Evolutionary conservation across 140 eudicot genomes (phyloP).

Genomic region (Erigeron philadelphicus): DNA sequence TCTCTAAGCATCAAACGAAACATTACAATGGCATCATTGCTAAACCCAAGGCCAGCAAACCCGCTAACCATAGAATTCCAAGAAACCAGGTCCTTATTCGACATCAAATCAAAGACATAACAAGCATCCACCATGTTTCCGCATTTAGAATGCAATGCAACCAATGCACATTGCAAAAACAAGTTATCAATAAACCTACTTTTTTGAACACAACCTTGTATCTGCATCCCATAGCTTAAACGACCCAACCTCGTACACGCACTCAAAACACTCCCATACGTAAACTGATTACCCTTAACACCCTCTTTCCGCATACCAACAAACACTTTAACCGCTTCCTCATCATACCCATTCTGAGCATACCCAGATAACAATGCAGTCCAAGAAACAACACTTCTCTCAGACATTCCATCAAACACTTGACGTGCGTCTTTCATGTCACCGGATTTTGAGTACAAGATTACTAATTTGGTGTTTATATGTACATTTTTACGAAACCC

Average conservation of each 20-base stretch:
- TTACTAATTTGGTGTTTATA: constrained; percentile 46
- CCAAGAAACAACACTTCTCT: constrained; percentile 64
- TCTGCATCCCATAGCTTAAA: constrained; percentile 41
- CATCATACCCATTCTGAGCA: constrained; percentile 35
- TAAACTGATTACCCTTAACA: constrained; percentile 56
- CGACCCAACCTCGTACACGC: constrained; percentile 41
- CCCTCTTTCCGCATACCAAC: constrained; percentile 43
- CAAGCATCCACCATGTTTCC: constrained; percentile 62
- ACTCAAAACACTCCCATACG: constrained; percentile 54
- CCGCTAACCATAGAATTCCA: constrained; percentile 78
- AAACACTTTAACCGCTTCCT: constrained; percentile 50
- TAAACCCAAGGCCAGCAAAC: constrained; percentile 41
- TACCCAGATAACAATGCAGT: constrained; percentile 69
- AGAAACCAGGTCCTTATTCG: constrained; percentile 52
- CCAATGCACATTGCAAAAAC: constrained; percentile 68
- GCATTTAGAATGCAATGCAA: constrained; percentile 60
- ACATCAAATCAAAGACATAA: constrained; percentile 42
- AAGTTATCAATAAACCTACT: constrained; percentile 38
- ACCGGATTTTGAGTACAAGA: constrained; percentile 41
- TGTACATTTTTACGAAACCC: constrained; percentile 36
- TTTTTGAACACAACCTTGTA: constrained; percentile 59
- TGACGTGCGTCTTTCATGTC: constrained; percentile 43
- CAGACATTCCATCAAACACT: constrained; percentile 57
- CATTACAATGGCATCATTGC: constrained; percentile 35
- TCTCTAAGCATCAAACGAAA: constrained; percentile 50